Evolutionary conservation across 768 basidiomycete genomes (phyloP), one percentile per base, ranked within the genome.

Genomic region (Suillus alpinus): DNA sequence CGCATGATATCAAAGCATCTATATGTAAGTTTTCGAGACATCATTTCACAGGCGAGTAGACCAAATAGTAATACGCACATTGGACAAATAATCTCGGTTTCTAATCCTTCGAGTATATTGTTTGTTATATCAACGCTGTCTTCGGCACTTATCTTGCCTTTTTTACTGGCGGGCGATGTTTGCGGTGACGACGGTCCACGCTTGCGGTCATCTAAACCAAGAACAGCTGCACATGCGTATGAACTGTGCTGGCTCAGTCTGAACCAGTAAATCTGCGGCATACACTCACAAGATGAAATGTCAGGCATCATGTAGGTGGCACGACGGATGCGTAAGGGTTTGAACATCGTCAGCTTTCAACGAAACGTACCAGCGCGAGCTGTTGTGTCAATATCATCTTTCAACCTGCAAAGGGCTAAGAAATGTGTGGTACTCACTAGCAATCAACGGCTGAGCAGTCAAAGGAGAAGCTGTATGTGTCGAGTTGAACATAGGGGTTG

Each of bases 1-100:
- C 70, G 88, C 89, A 90, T 77, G 34, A 89, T 74, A 67, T 91
- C 89, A 71, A 76, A 88, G 63, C 90, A 92, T 69, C 89, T 91
- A 63, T 5, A 61, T 57, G 58, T 12, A 5, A 46, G 44, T 20
- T 6, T 44, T 29, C 50, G 40, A 55, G 44, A 36, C 20, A 44
- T 63, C 55, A 56, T 39, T 53, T 53, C 61, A 57, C 57, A 43
- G 34, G 9, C n/a, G 13, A 34, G 50, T 47, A 6, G 23, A 18
- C 20, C 13, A 36, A 57, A 47, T 3, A n/a, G 32, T 57, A 14
- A 36, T 52, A 79, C 88, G 51, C 70, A 91, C 90, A 92, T 88
- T 1, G 90, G 83, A 71, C 90, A 92, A 16, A 76, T 83, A 52
- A 91, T 71, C 65, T 89, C 88, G 47, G 84, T 80, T 68, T 87